Evolutionary conservation across 495 filamentous ascomycete genomes (phyloP).

Genomic region (Daldinia bambusicola): DNA sequence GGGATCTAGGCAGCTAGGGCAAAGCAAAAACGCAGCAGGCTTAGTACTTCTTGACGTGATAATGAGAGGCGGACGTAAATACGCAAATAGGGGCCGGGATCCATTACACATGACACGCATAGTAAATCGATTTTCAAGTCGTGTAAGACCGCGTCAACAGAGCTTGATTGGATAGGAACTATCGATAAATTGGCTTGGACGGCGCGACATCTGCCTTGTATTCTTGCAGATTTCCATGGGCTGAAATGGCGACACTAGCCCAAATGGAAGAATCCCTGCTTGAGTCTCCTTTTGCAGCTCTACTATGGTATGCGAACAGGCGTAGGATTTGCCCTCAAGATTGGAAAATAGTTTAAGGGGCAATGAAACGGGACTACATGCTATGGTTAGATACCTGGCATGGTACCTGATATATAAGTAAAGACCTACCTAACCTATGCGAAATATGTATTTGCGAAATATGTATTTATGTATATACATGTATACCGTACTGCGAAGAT

Average conservation of each 20-base stretch:
- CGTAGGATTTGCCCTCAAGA: constrained; percentile 32
- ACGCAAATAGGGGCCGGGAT: constrained; percentile 38
- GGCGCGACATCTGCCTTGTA: constrained; percentile 48
- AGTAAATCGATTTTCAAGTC: constrained; percentile 50
- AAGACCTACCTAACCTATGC: too few relatives aligned
- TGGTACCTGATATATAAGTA: too few relatives aligned
- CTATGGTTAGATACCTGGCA: not conserved
- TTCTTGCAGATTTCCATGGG: constrained; percentile 45
- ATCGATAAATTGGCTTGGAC: constrained; percentile 39
- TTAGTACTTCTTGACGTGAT: constrained; percentile 38
- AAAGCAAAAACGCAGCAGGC: constrained; percentile 36
- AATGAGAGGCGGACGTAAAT: constrained; percentile 31
- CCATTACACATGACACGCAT: constrained; percentile 51
- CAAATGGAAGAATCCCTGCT: constrained; percentile 37
- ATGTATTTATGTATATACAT: too few relatives aligned
- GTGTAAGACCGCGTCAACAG: constrained; percentile 50
- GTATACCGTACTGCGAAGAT: not conserved
- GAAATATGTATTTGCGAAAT: too few relatives aligned
- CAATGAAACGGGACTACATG: constrained; percentile 1
- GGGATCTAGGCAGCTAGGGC: constrained; percentile 26
- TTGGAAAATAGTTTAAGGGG: constrained; percentile 30
- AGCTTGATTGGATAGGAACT: constrained; percentile 45
- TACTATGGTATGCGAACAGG: constrained; percentile 32
- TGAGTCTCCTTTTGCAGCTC: constrained; percentile 35
- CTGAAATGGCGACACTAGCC: constrained; percentile 45